phyloP scores from a whole-genome alignment of 495 filamentous ascomycete species.

The Neurospora sp. region DNA sequence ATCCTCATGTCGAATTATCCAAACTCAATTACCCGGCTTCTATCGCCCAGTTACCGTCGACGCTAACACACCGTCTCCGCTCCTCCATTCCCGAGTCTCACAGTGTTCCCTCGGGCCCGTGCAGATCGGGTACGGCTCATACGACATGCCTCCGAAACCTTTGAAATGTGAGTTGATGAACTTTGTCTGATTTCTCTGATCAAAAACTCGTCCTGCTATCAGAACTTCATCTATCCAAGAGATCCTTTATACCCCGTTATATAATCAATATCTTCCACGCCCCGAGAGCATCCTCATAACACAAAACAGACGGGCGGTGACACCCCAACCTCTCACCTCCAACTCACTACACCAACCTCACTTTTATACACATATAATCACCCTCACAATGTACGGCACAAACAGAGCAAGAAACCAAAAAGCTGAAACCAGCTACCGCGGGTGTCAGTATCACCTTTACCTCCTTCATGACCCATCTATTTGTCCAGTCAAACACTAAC shows the following conservation, averaged over 20 bases:
- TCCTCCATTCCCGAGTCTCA: not conserved
- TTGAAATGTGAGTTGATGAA: constrained; percentile 7
- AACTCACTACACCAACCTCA: not conserved
- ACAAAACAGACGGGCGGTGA: not conserved
- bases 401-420: constrained; percentile 11
- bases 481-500: not conserved
- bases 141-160: not conserved
- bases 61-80: not conserved
- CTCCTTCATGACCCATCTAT: not conserved
- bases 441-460: constrained; percentile 12
- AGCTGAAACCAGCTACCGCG: constrained; percentile 15
- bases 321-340: not conserved
- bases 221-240: not conserved
- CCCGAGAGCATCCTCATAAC: not conserved
- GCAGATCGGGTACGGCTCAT: not conserved
- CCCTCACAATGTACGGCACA: constrained; percentile 9
- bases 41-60: not conserved
- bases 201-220: not conserved
- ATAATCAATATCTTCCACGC: not conserved
- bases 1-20: not conserved
- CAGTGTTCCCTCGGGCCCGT: not conserved
- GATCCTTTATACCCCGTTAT: not conserved
- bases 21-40: not conserved
- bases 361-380: not conserved
- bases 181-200: not conserved